These are phyloP conservation scores for Rhododendron kiyosumense DNA, from an alignment of 148 eudicot species.

Conservation along the genomic window DNA sequence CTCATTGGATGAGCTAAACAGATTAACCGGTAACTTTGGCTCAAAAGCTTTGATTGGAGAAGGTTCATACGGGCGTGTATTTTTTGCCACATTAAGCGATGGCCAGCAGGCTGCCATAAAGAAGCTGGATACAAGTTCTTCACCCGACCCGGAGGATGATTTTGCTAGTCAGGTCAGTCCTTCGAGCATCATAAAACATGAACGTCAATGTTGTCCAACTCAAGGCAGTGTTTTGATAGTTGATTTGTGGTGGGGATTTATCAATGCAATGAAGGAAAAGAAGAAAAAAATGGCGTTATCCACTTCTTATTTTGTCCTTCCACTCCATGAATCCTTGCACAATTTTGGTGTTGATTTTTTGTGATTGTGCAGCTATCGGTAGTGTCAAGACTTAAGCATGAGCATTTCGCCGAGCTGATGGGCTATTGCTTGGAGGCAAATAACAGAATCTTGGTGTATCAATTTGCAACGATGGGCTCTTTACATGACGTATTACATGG, in stretches of 20 bases:
- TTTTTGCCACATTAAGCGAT: conserved; percentile 43
- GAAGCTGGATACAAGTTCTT: conserved; percentile 63
- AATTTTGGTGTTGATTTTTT: not conserved
- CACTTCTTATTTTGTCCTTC: not conserved
- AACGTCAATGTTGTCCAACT: not conserved
- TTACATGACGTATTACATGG: conserved; percentile 66
- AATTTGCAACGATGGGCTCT: conserved; percentile 63
- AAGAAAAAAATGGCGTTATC: not conserved
- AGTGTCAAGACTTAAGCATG: conserved; percentile 62
- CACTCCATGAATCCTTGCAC: not conserved
- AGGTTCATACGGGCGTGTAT: conserved; percentile 89
- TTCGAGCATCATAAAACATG: not conserved
- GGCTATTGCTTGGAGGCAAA: conserved; percentile 59
- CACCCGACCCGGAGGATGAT: conserved; percentile 39
- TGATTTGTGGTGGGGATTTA: not conserved
- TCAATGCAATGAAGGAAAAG: not conserved
- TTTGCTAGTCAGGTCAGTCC: conserved; percentile 52
- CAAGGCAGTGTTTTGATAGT: not conserved
- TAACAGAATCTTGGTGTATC: conserved; percentile 58
- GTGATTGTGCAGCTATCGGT: conserved; percentile 42
- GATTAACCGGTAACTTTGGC: conserved; percentile 51
- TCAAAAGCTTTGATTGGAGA: conserved; percentile 64
- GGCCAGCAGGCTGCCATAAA: conserved; percentile 63
- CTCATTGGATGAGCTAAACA: conserved; percentile 51
- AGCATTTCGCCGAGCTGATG: conserved; percentile 55